Percentiles rank a stretch among this genome's conserved stretches.
Conservation (phyloP, 1,139 yeast species). For the Debaryomycetaceae sp. region DNA sequence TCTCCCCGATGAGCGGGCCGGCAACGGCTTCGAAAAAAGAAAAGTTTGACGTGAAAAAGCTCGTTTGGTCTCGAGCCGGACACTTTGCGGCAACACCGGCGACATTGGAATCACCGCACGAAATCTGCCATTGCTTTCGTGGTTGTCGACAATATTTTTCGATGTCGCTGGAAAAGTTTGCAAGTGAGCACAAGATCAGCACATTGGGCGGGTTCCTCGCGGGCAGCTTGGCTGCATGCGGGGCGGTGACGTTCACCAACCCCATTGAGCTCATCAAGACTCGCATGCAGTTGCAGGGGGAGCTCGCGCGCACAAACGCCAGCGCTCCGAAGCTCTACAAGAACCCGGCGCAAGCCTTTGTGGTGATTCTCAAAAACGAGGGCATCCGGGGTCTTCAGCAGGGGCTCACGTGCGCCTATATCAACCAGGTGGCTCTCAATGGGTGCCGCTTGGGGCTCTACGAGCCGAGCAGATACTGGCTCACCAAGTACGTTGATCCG, state of each 20-base stretch:
- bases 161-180: too few relatives aligned
- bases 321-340: conserved; percentile 56
- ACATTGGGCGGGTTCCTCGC: conserved; percentile 82
- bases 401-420: conserved; percentile 78
- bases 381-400: conserved; percentile 87
- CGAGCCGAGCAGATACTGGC: conserved; percentile 70
- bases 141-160: too few relatives aligned
- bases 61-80: too few relatives aligned
- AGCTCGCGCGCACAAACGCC: conserved; percentile 52
- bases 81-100: too few relatives aligned
- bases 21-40: too few relatives aligned
- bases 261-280: conserved; percentile 94
- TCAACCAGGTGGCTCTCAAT: conserved; percentile 84
- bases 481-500: conserved; percentile 58
- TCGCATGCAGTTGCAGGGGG: conserved; percentile 96
- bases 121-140: too few relatives aligned
- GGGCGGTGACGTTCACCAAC: conserved; percentile 94
- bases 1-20: too few relatives aligned
- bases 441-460: conserved; percentile 93
- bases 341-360: conserved; percentile 83
- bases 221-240: conserved; percentile 95
- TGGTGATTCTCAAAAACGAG: conserved; percentile 70
- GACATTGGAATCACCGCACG: too few relatives aligned
- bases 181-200: conserved; percentile 1
- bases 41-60: too few relatives aligned